Evolutionary conservation across 1,284 basidiomycete genomes (phyloP).

Genomic region (Sporisorium scitamineum): DNA sequence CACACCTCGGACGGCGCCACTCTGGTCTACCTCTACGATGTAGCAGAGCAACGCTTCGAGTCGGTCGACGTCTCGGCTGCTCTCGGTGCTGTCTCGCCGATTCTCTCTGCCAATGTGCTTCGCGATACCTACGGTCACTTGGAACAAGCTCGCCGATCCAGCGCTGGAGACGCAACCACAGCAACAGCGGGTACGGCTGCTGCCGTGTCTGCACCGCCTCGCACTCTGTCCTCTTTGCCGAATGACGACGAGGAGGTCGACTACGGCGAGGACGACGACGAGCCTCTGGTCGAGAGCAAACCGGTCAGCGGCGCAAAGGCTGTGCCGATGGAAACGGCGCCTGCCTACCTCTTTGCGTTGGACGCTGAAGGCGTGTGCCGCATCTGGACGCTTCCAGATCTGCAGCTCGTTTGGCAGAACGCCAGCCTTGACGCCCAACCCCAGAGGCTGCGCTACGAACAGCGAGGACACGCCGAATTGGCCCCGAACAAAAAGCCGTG

Average conservation of each 20-base stretch:
- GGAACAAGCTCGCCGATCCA: constrained; percentile 3
- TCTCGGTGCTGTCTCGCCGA: background rate
- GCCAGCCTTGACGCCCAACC: constrained; percentile 30
- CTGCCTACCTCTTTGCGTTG: constrained; percentile 30
- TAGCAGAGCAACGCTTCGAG: constrained; percentile 5
- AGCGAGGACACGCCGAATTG: constrained; percentile 16
- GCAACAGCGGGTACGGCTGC: background rate
- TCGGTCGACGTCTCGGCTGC: constrained; percentile 7
- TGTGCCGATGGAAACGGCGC: background rate
- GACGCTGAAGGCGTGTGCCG: constrained; percentile 12
- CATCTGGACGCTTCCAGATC: constrained; percentile 48
- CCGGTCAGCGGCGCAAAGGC: background rate
- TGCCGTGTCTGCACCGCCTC: background rate
- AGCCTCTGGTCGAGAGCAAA: constrained; percentile 10
- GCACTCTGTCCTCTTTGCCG: background rate
- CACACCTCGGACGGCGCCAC: constrained; percentile 24
- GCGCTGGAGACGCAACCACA: background rate
- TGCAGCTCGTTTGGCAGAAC: constrained; percentile 38
- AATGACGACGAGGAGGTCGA: constrained; percentile 59
- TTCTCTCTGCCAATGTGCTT: constrained; percentile 34
- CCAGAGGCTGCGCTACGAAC: constrained; percentile 31
- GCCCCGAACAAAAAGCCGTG: constrained; percentile 25
- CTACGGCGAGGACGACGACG: constrained; percentile 54
- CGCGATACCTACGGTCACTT: constrained; percentile 24
- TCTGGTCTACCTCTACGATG: constrained; percentile 19